phyloP scores from a whole-genome alignment of 1,284 basidiomycete species.

The Afroboletus lepidellus region DNA sequence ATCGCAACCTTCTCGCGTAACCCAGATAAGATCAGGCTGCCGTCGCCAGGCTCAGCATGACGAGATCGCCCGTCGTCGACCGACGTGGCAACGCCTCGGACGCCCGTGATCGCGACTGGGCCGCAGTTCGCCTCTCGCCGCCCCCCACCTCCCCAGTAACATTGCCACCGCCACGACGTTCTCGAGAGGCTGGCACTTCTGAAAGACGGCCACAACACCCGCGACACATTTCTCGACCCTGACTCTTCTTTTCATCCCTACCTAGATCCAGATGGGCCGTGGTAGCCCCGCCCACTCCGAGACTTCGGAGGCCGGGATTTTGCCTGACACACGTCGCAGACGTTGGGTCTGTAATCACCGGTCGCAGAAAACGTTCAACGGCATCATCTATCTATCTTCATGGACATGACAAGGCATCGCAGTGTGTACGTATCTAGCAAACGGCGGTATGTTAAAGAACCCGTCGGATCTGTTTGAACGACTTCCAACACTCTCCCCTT shows the following conservation, averaged over 20 bases:
- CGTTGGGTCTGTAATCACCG: not conserved
- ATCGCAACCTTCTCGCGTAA: conserved; percentile 14
- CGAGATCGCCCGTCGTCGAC: not conserved
- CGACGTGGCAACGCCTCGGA: not conserved
- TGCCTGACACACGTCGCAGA: not conserved
- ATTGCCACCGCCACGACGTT: not conserved
- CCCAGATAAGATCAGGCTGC: too few relatives aligned
- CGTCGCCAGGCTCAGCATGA: too few relatives aligned
- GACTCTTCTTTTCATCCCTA: not conserved
- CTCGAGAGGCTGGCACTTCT: not conserved
- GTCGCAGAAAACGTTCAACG: not conserved
- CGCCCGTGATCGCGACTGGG: not conserved
- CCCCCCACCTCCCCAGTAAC: too few relatives aligned
- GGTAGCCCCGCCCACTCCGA: not conserved
- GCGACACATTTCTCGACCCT: not conserved
- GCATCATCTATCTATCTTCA: conserved; percentile 4
- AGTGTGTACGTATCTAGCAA: conserved; percentile 17
- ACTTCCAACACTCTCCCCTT: conserved; percentile 2
- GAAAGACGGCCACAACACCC: not conserved
- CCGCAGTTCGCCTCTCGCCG: conserved; percentile 1
- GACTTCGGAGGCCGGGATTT: not conserved
- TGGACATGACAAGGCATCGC: conserved; percentile 12
- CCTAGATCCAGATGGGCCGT: not conserved
- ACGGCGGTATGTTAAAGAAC: not conserved
- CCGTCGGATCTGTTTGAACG: not conserved